Evolutionary conservation across 2,329 filamentous ascomycete species (phyloP), one percentile per base, ranked within the genome.

Genomic region (Coniella lustricola): DNA sequence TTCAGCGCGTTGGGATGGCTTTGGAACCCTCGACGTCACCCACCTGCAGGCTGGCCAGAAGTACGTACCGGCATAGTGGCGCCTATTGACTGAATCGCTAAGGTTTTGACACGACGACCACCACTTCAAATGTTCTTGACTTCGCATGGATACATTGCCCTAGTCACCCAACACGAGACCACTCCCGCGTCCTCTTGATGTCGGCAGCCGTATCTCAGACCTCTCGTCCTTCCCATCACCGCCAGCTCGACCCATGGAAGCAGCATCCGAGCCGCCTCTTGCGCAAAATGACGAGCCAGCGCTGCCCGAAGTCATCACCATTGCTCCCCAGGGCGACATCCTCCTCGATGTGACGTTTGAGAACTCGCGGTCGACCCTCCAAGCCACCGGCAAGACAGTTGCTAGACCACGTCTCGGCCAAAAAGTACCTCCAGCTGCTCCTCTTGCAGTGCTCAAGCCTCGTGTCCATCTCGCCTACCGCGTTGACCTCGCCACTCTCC

Each of bases 331-430:
- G 14, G 85, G 85, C 32, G 81, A 89, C 58, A 64, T 88, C 17
- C 62, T 89, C 29, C 73, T 90, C 13, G 74, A 82, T 52, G 75
- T 88, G 32, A 74, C 74, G 7, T 86, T 88, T 59, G 75, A 82
- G 53, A 81, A 77, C 32, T 79, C 74, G 3, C 67, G 64, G 37
- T 65, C 74, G 51, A 72, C 73, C 38, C 67, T 82, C 60, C 67
- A 67, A 46, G 64, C 67, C 21, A 68, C 65, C 51, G 69, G 66
- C 49, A 76, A 64, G 59, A 70, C 64, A 33, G 25, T 13, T 55
- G 61, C 46, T 42, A 66, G 50, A 53, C 61, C 40, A 54, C 61
- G 43, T 50, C 60, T 49, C 34, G 51, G 48, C 46, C 57, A 52
- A 54, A 54, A 32, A 10, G 39, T 44, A 22, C 50, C 47, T n/a